Evolutionary conservation across 139 green algal genomes (phyloP).

Genomic region (Chlorella sorokiniana): DNA sequence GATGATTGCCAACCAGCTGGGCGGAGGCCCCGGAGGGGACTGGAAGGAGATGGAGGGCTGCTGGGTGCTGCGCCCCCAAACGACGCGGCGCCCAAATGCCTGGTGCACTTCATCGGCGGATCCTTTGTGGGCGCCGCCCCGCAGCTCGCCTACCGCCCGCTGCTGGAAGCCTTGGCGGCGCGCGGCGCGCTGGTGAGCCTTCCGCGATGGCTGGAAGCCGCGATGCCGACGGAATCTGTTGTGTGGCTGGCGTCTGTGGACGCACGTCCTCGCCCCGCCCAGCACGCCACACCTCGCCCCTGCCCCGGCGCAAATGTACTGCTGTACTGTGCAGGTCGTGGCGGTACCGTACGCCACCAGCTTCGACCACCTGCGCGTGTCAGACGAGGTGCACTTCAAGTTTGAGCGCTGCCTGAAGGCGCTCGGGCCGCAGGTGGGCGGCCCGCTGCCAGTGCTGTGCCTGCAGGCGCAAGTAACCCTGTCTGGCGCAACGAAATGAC

Average conservation of each 20-base stretch:
- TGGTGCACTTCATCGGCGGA: slow-evolving; percentile 91
- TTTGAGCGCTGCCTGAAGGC: slow-evolving; percentile 75
- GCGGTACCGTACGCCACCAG: slow-evolving; percentile 78
- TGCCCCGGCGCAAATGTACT: background rate
- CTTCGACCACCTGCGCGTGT: slow-evolving; percentile 91
- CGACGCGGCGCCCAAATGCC: background rate
- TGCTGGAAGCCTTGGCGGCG: slow-evolving; percentile 81
- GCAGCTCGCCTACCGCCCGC: slow-evolving; percentile 78
- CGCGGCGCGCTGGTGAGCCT: slow-evolving; percentile 65
- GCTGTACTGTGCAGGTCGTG: slow-evolving; percentile 62
- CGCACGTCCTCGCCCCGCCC: no score
- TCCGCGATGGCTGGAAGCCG: background rate
- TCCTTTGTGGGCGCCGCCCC: slow-evolving; percentile 92
- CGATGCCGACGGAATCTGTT: background rate
- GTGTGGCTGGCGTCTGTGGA: background rate
- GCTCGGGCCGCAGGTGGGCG: slow-evolving; percentile 47
- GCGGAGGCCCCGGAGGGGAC: slow-evolving; percentile 36
- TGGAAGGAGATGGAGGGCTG: slow-evolving; percentile 74
- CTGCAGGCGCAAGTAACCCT: no score
- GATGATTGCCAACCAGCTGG: slow-evolving; percentile 14
- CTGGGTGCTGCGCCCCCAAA: slow-evolving; percentile 64
- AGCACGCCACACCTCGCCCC: no score
- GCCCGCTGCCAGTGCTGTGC: no score
- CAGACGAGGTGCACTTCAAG: slow-evolving; percentile 87
- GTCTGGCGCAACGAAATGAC: no score